Evolutionary conservation across 495 filamentous ascomycete species (phyloP).

Genomic region (Hypoxylon rickii): DNA sequence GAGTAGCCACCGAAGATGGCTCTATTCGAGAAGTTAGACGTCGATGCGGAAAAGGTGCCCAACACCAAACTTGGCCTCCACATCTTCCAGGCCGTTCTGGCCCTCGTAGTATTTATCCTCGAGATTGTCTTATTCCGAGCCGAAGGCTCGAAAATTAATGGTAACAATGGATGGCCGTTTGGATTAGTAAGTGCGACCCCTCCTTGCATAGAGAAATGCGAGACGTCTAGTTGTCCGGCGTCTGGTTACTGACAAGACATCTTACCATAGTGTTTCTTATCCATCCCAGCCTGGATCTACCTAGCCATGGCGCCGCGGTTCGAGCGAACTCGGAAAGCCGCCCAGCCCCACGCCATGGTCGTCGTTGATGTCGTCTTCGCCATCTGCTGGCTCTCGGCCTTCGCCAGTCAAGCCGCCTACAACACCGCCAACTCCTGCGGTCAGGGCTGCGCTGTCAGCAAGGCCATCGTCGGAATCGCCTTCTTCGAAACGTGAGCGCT

Average conservation of each 20-base stretch:
- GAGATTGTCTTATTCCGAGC: slow-evolving; percentile 73
- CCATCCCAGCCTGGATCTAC: slow-evolving; percentile 81
- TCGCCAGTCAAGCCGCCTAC: slow-evolving; percentile 74
- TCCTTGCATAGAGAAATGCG: not conserved
- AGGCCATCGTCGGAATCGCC: slow-evolving; percentile 75
- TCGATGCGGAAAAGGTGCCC: slow-evolving; percentile 57
- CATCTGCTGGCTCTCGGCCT: slow-evolving; percentile 84
- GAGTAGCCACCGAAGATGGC: slow-evolving; percentile 27
- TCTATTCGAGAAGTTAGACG: slow-evolving; percentile 49
- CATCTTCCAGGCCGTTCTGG: slow-evolving; percentile 65
- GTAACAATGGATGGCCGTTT: slow-evolving; percentile 75
- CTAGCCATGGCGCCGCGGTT: slow-evolving; percentile 82
- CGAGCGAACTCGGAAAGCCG: slow-evolving; percentile 75
- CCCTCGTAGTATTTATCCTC: slow-evolving; percentile 71
- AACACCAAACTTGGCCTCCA: slow-evolving; percentile 62
- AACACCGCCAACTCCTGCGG: slow-evolving; percentile 55
- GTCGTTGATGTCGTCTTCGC: slow-evolving; percentile 72
- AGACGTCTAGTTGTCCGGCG: too few relatives aligned
- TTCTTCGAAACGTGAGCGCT: slow-evolving; percentile 76
- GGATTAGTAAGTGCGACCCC: slow-evolving; percentile 63
- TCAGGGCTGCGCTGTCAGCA: slow-evolving; percentile 70
- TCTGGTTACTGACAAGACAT: slow-evolving; percentile 3
- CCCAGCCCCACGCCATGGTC: slow-evolving; percentile 81
- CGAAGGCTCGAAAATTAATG: slow-evolving; percentile 64
- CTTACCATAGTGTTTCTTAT: slow-evolving; percentile 75